Evolutionary conservation across 1,284 basidiomycete species (phyloP).

Genomic region (Neonothopanus nambi): DNA sequence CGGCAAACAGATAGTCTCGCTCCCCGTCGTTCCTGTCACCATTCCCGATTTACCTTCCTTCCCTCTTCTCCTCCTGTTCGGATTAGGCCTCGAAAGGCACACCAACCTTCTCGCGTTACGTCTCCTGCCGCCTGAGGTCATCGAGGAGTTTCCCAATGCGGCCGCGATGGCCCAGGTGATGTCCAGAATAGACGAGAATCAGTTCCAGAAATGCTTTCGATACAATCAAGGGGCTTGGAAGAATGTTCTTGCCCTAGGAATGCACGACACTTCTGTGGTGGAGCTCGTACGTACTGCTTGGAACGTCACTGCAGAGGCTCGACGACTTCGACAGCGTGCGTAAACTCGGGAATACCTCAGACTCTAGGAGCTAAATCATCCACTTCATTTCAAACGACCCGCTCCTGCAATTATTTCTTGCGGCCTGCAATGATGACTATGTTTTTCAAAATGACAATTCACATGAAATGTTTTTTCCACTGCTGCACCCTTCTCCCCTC

Average conservation of each 20-base stretch:
- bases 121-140: slow-evolving; percentile 42
- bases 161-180: slow-evolving; percentile 54
- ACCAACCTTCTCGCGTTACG: slow-evolving; percentile 36
- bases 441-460: too few relatives aligned
- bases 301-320: slow-evolving; percentile 52
- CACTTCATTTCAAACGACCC: too few relatives aligned
- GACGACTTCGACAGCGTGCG: slow-evolving; percentile 29
- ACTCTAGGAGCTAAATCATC: too few relatives aligned
- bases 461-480: too few relatives aligned
- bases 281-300: slow-evolving; percentile 48
- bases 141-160: slow-evolving; percentile 52
- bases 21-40: slow-evolving; percentile 39
- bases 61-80: slow-evolving; percentile 43
- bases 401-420: too few relatives aligned
- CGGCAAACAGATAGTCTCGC: slow-evolving; percentile 29
- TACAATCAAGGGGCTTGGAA: slow-evolving; percentile 53
- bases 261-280: slow-evolving; percentile 36
- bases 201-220: slow-evolving; percentile 35
- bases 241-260: slow-evolving; percentile 49
- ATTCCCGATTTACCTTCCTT: slow-evolving; percentile 42
- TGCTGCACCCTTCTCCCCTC: too few relatives aligned
- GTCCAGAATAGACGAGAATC: slow-evolving; percentile 30
- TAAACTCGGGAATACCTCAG: not conserved
- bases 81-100: slow-evolving; percentile 40
- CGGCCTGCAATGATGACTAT: too few relatives aligned